Base-by-base conservation (phyloP, 2,329 filamentous ascomycete genomes). In the Aspergillus tubingensis region DNA sequence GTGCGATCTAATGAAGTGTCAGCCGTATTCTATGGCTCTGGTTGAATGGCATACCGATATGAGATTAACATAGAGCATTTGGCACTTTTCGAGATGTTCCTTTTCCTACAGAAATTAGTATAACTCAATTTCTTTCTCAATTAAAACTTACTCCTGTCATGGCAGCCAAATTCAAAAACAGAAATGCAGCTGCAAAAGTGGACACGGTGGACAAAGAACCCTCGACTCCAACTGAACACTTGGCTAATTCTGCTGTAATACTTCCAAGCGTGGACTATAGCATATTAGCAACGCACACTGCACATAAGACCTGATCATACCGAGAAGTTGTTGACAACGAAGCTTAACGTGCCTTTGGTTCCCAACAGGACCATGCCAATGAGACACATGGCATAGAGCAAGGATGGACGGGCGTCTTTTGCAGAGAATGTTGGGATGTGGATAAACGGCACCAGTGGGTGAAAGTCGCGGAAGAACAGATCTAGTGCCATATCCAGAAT, bases 401-500 rank as follows among this genome's bases (percentile, higher is more conserved):
- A 68, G 8, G 81, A 76, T 21, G 75, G 72, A 19, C 77, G 77
- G 3, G 81, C 79, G 47, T 79, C 79, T 54, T 80, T 81, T 1
- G 81, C 81, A 13, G 78, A 80, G 62, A 84, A 85, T 0, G 82
- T 83, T 2, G 82, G 81, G 13, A 82, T 74, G 65, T 85, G 82
- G 6, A 85, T 79, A 61, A 84, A 83, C 0, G 82, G 82, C 38
- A 83, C 75, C 3, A 82, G 77, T 1, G 81, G 80, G 57, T 84
- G 81, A 60, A 84, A 84, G 38, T 81, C 80, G 51, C 82, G 81
- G 61, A 84, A 82, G 64, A 82, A 84, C 57, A 83, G 77, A 65
- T 84, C 82, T 19, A 85, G 67, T 8, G 81, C 80, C 68, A 84
- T 83, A 60, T 84, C 82, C 10, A 85, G 70, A 7, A 84, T 80